A percentile compares a stretch with the other conserved stretches of the same genome.
Evolutionary conservation across 441 rosid genomes (phyloP).

Genomic region (Sinapis alba): DNA sequence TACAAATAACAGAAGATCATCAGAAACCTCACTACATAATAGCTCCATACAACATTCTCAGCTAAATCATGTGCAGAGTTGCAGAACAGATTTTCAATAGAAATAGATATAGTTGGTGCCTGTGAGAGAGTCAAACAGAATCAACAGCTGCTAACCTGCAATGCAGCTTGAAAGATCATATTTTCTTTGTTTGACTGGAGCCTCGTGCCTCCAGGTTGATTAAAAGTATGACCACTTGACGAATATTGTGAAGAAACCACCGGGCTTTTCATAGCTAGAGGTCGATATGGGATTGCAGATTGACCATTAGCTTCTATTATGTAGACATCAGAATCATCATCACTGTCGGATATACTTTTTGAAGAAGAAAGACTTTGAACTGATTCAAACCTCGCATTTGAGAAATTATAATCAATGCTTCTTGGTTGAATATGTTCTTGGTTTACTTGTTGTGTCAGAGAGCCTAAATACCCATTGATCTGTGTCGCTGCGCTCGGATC

Average conservation of each 20-base stretch:
- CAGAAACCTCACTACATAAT: slow-evolving; percentile 4
- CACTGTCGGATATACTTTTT: slow-evolving; percentile 58
- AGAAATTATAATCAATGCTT: slow-evolving; percentile 44
- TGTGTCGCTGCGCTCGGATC: slow-evolving; percentile 40
- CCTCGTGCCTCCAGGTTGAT: slow-evolving; percentile 48
- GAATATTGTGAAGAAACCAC: slow-evolving; percentile 37
- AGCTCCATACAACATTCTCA: slow-evolving; percentile 15
- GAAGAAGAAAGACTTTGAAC: slow-evolving; percentile 64
- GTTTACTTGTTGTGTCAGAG: slow-evolving; percentile 43
- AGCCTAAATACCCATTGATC: slow-evolving; percentile 40
- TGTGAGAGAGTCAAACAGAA: neutral
- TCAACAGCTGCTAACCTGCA: slow-evolving; percentile 66
- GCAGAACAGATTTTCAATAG: neutral
- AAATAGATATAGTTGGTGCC: slow-evolving; percentile 4
- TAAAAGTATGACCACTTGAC: slow-evolving; percentile 35
- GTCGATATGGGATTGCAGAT: slow-evolving; percentile 46
- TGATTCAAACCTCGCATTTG: slow-evolving; percentile 69
- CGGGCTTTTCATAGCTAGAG: slow-evolving; percentile 37
- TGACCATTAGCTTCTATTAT: slow-evolving; percentile 78
- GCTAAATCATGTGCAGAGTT: slow-evolving; percentile 13
- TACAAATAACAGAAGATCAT: slow-evolving; percentile 5
- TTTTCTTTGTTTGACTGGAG: slow-evolving; percentile 60
- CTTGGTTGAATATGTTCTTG: slow-evolving; percentile 41
- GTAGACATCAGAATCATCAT: slow-evolving; percentile 77
- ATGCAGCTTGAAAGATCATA: slow-evolving; percentile 61